These are phyloP conservation scores for Endocarpon pusillum DNA, from an alignment of 495 filamentous ascomycete genomes.

Conservation along the genomic window DNA sequence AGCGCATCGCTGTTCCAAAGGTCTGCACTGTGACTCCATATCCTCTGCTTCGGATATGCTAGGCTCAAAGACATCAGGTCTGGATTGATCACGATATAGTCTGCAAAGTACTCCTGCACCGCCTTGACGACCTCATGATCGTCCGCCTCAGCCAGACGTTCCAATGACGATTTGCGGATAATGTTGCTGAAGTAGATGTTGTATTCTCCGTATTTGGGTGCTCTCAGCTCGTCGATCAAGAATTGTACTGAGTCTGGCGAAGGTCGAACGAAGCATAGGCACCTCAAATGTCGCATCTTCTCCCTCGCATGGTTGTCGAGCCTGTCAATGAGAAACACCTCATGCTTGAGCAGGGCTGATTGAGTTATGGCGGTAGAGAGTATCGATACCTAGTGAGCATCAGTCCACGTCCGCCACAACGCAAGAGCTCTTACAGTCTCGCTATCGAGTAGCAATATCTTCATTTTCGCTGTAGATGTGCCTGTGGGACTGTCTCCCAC, in stretches of 20 bases:
- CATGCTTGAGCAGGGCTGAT: constrained; percentile 86
- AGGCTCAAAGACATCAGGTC: constrained; percentile 78
- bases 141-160: constrained; percentile 91
- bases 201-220: constrained; percentile 97
- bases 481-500: constrained; percentile 57
- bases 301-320: constrained; percentile 80
- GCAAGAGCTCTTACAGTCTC: constrained; percentile 51
- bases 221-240: constrained; percentile 86
- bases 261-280: constrained; percentile 82
- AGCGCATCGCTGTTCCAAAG: constrained; percentile 79
- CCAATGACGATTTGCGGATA: constrained; percentile 87
- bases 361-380: constrained; percentile 91
- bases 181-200: constrained; percentile 94
- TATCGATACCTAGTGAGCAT: constrained; percentile 47
- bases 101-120: constrained; percentile 89
- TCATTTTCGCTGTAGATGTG: constrained; percentile 83
- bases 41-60: constrained; percentile 50
- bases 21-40: constrained; percentile 64
- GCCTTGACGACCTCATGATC: constrained; percentile 88
- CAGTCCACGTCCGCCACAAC: constrained; percentile 9
- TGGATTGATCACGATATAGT: constrained; percentile 87
- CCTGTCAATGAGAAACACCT: constrained; percentile 94
- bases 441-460: constrained; percentile 85
- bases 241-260: constrained; percentile 81
- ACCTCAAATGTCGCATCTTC: constrained; percentile 94